Evolutionary conservation across 1,284 basidiomycete genomes (phyloP), one percentile per base, ranked within the genome.

Genomic region (Trametes pubescens): DNA sequence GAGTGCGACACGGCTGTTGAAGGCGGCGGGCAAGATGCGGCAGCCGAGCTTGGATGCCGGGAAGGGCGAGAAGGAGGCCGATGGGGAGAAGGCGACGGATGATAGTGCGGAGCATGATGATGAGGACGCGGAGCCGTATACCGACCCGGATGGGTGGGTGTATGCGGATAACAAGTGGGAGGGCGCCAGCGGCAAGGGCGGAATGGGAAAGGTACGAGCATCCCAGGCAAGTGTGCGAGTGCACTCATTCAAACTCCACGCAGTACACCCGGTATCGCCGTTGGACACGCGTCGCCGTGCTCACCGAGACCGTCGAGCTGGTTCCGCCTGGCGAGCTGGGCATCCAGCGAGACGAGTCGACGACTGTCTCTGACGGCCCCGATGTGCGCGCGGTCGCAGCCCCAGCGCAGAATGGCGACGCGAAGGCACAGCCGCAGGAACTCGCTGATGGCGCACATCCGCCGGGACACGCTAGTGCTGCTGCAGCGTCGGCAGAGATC

Each of bases 141-240:
- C 95, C 0, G 96, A 98, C 74, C 74, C 82, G 0, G 94, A 97
- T 63, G 96, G 96, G 0, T 98, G 96, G 96, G 86, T 96, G 35
- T 98, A 96, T 74, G 93, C 91, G 3, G 96, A 97, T 73, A 98
- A 98, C 77, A 96, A 97, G 74, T 98, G 96, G 96, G 96, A 98
- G 72, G 86, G 82, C 57, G 84, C 87, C 65, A 89, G 86, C 64
- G 81, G 81, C 57, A 91, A 90, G 71, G 92, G 92, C 49, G 94
- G 95, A 1, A 86, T 97, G 78, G 93, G 96, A 71, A 95, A 95
- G 81, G 85, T 86, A 58, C 67, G 79, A 74, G 9, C 21, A 4
- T 2, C 4, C 34, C 37, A 7, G 4, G 21, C 22, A 8, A 2
- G 37, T 29, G 11, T 35, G 10, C n/a, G 16, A 13, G 2, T 1